Evolutionary conservation across 768 basidiomycete genomes (phyloP).

Genomic region (Suillus subaureus): DNA sequence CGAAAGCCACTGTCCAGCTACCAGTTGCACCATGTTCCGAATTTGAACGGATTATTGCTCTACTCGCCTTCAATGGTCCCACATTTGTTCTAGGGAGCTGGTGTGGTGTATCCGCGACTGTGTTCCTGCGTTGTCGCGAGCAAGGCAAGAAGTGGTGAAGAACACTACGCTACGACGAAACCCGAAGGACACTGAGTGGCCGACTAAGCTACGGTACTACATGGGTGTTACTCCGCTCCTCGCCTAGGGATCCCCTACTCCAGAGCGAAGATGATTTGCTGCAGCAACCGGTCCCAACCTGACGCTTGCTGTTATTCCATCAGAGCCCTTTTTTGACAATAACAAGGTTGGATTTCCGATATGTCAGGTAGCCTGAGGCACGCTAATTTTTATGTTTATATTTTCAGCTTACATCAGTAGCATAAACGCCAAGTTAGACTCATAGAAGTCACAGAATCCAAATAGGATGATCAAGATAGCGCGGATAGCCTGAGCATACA

Average conservation of each 20-base stretch:
- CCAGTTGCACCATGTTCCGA: not conserved
- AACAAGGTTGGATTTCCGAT: not conserved
- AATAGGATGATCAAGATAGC: not conserved
- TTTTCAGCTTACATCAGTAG: not conserved
- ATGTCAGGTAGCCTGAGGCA: not conserved
- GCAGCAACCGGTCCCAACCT: not conserved
- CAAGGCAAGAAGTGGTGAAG: too few species aligned
- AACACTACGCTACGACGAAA: too few species aligned
- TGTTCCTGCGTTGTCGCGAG: too few species aligned
- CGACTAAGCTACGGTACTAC: too few species aligned
- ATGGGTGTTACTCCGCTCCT: too few species aligned
- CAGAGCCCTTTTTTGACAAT: not conserved
- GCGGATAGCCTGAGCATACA: not conserved
- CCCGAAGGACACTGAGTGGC: too few species aligned
- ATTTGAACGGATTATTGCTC: not conserved
- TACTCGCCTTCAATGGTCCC: not conserved
- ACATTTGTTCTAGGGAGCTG: not conserved
- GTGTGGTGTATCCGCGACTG: too few species aligned
- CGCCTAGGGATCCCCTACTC: too few species aligned
- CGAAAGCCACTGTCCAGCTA: not conserved
- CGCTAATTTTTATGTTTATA: not conserved
- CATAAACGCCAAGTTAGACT: not conserved
- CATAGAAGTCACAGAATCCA: not conserved
- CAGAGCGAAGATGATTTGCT: not conserved
- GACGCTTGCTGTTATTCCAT: not conserved